phyloP scores from a whole-genome alignment of 2,329 filamentous ascomycete species.

The Fusarium sterilihyphosum region DNA sequence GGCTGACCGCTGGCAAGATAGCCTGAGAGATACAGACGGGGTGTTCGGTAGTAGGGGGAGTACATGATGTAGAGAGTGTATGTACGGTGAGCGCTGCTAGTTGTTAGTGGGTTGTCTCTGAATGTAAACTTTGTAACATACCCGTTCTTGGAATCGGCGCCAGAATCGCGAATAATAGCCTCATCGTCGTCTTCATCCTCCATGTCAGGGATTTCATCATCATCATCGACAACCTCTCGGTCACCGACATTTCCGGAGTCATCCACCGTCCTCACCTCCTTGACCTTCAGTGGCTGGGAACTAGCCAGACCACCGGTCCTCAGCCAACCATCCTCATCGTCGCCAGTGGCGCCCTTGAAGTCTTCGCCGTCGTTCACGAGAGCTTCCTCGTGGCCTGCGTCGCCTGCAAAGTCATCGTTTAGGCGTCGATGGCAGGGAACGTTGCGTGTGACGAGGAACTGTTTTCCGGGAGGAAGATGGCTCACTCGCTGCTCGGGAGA shows the following conservation, averaged over 20 bases:
- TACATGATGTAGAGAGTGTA: constrained; percentile 99
- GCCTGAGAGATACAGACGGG: constrained; percentile 92
- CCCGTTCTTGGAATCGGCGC: constrained; percentile 59
- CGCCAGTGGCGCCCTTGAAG: constrained; percentile 59
- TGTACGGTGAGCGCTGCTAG: constrained; percentile 80
- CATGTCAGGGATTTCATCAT: constrained; percentile 96
- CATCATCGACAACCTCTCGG: constrained; percentile 72
- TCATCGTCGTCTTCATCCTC: constrained; percentile 98
- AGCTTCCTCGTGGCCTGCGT: constrained; percentile 86
- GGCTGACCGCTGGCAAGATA: constrained; percentile 84
- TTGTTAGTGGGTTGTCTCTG: not conserved
- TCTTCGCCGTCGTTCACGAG: constrained; percentile 83
- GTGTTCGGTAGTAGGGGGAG: constrained; percentile 94
- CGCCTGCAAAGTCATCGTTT: constrained; percentile 91
- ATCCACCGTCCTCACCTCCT: constrained; percentile 88
- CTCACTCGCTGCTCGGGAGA: constrained; percentile 79
- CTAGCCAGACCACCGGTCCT: constrained; percentile 83
- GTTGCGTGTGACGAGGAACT: constrained; percentile 93
- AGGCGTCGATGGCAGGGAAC: constrained; percentile 93
- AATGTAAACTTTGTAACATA: constrained; percentile 38
- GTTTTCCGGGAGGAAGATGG: constrained; percentile 88
- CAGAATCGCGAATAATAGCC: constrained; percentile 87
- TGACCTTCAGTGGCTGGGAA: constrained; percentile 78
- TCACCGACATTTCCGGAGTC: constrained; percentile 89
- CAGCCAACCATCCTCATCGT: constrained; percentile 88